Conservation (phyloP, 106 monocot species). For the Dendrobium nobile region DNA sequence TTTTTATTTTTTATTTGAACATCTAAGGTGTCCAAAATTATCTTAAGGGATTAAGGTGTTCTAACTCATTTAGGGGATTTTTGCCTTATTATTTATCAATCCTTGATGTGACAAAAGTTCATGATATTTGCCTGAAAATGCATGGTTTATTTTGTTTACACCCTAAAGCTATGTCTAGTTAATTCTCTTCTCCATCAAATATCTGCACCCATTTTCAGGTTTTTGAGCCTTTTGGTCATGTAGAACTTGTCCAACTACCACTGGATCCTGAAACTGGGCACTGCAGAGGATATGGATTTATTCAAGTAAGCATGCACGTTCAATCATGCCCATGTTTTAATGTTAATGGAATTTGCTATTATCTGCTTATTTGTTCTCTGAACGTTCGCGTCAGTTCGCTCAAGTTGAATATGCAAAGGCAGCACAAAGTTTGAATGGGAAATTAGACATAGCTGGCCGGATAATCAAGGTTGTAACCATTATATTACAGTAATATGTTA, state of each 20-base stretch:
- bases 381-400: slow-evolving; percentile 36
- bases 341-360: not conserved
- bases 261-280: slow-evolving; percentile 64
- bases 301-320: slow-evolving; percentile 44
- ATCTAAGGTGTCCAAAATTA: not conserved
- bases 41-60: not conserved
- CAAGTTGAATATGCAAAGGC: slow-evolving; percentile 66
- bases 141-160: not conserved
- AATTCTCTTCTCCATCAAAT: not conserved
- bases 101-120: not conserved
- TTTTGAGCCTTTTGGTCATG: slow-evolving; percentile 85
- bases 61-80: not conserved
- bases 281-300: slow-evolving; percentile 86
- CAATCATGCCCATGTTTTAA: not conserved
- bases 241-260: slow-evolving; percentile 83
- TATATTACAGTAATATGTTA: not conserved
- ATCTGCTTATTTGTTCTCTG: not conserved
- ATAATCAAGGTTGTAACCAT: slow-evolving; percentile 42
- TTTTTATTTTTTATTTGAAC: not conserved
- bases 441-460: slow-evolving; percentile 76
- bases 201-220: slow-evolving; percentile 25
- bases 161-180: too few relatives aligned
- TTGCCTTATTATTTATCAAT: not conserved
- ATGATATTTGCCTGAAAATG: not conserved
- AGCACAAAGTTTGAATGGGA: slow-evolving; percentile 74